Evolutionary conservation across 208 protist genomes (phyloP).

Genomic region (Phytomonas sp.): DNA sequence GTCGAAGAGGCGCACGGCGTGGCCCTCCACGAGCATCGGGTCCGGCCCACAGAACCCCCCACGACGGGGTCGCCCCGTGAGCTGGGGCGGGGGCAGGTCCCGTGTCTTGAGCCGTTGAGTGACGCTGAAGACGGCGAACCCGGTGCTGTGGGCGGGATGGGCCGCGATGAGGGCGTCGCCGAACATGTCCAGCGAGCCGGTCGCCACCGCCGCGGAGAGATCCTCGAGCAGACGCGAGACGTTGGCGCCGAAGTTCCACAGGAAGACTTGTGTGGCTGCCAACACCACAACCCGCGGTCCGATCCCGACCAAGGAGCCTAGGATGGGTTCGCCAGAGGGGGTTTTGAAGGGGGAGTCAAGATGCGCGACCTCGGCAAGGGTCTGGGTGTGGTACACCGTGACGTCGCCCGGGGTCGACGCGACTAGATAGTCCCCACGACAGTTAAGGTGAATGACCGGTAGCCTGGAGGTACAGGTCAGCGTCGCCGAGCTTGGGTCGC

Average conservation of each 20-base stretch:
- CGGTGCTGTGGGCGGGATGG: neutral
- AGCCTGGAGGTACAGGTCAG: constrained; percentile 6
- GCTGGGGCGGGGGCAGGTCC: neutral
- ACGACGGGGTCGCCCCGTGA: neutral
- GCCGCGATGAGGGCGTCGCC: neutral
- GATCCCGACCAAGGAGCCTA: neutral
- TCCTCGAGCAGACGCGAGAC: neutral
- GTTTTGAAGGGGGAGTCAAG: neutral
- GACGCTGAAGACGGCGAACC: neutral
- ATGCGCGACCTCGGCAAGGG: neutral
- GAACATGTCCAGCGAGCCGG: constrained; percentile 62
- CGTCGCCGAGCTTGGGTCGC: constrained; percentile 35
- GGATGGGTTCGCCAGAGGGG: neutral
- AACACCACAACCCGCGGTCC: neutral
- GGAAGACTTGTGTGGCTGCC: neutral
- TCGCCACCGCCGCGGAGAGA: neutral
- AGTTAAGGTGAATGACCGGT: constrained; percentile 29
- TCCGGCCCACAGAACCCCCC: constrained; percentile 36
- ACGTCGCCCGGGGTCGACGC: neutral
- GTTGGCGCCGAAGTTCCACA: neutral
- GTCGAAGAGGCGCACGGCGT: constrained; percentile 43
- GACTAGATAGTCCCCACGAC: constrained; percentile 43
- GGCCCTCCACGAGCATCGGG: constrained; percentile 35
- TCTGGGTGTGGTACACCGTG: neutral
- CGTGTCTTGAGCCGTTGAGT: neutral